Base-by-base conservation (phyloP, 2,329 filamentous ascomycete species). In the Monilinia polystroma region DNA sequence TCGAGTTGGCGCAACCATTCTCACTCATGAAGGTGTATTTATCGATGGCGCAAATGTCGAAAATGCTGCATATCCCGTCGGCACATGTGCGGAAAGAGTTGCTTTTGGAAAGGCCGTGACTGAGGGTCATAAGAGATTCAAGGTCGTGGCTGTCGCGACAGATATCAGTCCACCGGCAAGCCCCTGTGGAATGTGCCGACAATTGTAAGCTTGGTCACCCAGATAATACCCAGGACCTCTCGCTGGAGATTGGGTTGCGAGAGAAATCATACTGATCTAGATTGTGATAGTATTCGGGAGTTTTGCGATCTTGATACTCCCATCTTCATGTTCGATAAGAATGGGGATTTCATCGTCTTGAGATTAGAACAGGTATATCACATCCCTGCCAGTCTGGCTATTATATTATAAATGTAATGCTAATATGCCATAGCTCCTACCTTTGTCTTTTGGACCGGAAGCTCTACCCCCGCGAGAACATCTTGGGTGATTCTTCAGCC, bases 171-270 rank as follows among this genome's bases (percentile, higher is more conserved):
- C 87, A 41, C 87, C 88, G 4, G 85, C 85, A 58, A 88, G 89
- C 69, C 95, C 95, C 0, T 99, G 95, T 77, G 95, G 95, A 66
- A 97, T 97, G 93, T 98, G 94, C 78, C 84, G 94, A 73, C 94
- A 97, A 77, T 96, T 94, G 90, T 92, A 76, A 81, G 86, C 29
- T 3, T 38, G 3, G 4, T 66, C n/a, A 5, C 49, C 2, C 12
- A 43, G 6, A 2, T 10, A 45, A n/a, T 35, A 14, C 14, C 10
- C n/a, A 47, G 38, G 32, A 35, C 12, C 16, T 23, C 23, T 8
- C 4, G n/a, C 29, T 63, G 26, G 11, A n/a, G 6, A 29, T 3
- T 4, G 35, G n/a, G 16, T 47, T 26, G 12, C 5, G 23, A 35
- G 23, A 23, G 18, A 51, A 10, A 38, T 26, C 41, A 2, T 35